These are phyloP conservation scores for Lunularia cruciata DNA, from an alignment of 225 moss, liverwort and hornwort species.

Conservation along the genomic window DNA sequence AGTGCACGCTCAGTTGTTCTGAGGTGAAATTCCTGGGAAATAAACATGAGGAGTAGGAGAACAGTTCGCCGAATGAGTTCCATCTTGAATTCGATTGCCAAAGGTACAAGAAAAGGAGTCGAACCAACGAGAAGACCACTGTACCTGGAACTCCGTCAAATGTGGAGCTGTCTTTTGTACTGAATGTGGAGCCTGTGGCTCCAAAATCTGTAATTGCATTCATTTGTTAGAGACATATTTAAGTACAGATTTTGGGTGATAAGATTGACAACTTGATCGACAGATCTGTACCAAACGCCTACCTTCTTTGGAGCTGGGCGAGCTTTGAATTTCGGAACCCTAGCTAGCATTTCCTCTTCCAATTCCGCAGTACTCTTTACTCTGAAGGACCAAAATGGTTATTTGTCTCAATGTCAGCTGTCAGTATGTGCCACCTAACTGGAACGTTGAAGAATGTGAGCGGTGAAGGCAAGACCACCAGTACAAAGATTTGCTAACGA, in stretches of 20 bases:
- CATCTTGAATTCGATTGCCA: too few relatives aligned
- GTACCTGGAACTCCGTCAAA: conserved; percentile 85
- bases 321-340: conserved; percentile 87
- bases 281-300: too few relatives aligned
- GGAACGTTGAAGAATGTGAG: too few relatives aligned
- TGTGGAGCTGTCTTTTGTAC: conserved; percentile 60
- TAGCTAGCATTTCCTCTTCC: conserved; percentile 82
- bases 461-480: not conserved
- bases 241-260: not conserved
- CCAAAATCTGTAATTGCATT: conserved; percentile 59
- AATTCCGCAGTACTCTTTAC: conserved; percentile 81
- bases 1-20: conserved; percentile 74
- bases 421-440: too few relatives aligned
- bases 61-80: too few relatives aligned
- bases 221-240: not conserved
- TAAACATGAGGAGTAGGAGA: not conserved
- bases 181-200: conserved; percentile 47
- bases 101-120: too few relatives aligned
- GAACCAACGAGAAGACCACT: too few relatives aligned
- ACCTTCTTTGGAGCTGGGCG: conserved; percentile 93
- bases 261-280: not conserved
- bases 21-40: conserved; percentile 72
- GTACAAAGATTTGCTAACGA: too few relatives aligned
- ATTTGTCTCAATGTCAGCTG: too few relatives aligned
- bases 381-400: conserved; percentile 31